Conservation (phyloP, 495 filamentous ascomycete genomes). For the Glonium stellatum region DNA sequence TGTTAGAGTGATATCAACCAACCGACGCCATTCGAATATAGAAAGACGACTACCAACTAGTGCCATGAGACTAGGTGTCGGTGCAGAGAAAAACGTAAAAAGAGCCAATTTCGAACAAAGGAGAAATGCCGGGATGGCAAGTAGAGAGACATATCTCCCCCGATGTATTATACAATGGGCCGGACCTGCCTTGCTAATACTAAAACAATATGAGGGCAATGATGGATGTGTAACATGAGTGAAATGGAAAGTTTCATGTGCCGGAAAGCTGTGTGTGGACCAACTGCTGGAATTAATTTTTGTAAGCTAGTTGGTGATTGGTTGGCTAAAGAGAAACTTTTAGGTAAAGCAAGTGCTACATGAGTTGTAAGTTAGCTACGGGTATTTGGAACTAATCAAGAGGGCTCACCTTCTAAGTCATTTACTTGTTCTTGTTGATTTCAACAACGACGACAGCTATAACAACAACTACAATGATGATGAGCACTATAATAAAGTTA, state of each 20-base stretch:
- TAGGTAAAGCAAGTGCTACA: too few relatives aligned
- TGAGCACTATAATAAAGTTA: constrained; percentile 41
- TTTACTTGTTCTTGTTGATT: constrained; percentile 7
- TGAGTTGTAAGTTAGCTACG: too few relatives aligned
- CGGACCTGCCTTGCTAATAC: constrained; percentile 26
- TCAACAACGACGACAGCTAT: constrained; percentile 30
- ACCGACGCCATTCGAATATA: constrained; percentile 4
- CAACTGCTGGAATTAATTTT: not conserved
- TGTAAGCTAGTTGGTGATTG: not conserved
- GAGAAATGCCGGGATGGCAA: constrained; percentile 2
- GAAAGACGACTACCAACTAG: not conserved
- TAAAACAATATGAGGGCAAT: constrained; percentile 21
- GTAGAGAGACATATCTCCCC: constrained; percentile 13
- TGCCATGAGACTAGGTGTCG: not conserved
- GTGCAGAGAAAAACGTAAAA: not conserved
- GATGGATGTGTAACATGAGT: constrained; percentile 10
- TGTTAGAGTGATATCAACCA: not conserved
- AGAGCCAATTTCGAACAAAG: constrained; percentile 6
- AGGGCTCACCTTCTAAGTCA: not conserved
- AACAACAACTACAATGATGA: constrained; percentile 44
- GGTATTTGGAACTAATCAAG: not conserved
- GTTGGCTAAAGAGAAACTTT: not conserved
- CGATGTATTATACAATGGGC: constrained; percentile 23
- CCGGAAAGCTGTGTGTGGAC: not conserved
- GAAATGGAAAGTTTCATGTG: constrained; percentile 1